These are phyloP conservation scores for Phoma sp. DNA, from an alignment of 2,329 filamentous ascomycete genomes.

Conservation along the genomic window DNA sequence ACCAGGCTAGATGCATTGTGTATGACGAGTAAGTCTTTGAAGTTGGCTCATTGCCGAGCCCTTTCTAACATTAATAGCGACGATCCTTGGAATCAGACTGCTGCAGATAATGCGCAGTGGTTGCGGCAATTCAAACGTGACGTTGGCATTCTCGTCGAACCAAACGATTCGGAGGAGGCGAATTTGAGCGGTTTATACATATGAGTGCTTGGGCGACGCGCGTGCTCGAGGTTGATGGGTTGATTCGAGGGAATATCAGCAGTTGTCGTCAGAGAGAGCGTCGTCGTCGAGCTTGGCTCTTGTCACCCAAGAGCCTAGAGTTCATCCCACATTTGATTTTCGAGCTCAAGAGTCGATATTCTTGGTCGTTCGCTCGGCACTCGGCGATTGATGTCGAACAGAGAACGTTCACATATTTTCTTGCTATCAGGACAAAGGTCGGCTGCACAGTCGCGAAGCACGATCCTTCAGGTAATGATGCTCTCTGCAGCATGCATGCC, in stretches of 20 bases:
- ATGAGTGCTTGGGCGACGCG: neutral
- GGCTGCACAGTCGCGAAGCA: neutral
- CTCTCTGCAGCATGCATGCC: slow-evolving; percentile 1
- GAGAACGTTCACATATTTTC: neutral
- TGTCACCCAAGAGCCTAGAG: neutral
- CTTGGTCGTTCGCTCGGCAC: slow-evolving; percentile 1
- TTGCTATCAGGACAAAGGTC: neutral
- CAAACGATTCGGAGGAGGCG: slow-evolving; percentile 1
- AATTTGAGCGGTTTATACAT: slow-evolving; percentile 10
- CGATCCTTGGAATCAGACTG: slow-evolving; percentile 47
- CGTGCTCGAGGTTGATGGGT: neutral
- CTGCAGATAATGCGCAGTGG: slow-evolving; percentile 44
- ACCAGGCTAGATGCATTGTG: slow-evolving; percentile 41
- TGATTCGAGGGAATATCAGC: neutral
- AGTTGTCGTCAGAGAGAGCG: neutral
- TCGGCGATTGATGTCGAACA: neutral
- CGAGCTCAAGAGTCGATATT: neutral
- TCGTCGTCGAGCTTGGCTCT: neutral
- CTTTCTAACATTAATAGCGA: slow-evolving; percentile 19
- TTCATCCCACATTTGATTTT: neutral
- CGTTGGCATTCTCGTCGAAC: slow-evolving; percentile 20
- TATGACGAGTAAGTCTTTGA: slow-evolving; percentile 25
- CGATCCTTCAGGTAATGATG: neutral
- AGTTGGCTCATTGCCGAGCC: neutral
- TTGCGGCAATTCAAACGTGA: slow-evolving; percentile 38